phyloP scores from a whole-genome alignment of 176 grass and related monocot species.

The Raddia distichophylla region DNA sequence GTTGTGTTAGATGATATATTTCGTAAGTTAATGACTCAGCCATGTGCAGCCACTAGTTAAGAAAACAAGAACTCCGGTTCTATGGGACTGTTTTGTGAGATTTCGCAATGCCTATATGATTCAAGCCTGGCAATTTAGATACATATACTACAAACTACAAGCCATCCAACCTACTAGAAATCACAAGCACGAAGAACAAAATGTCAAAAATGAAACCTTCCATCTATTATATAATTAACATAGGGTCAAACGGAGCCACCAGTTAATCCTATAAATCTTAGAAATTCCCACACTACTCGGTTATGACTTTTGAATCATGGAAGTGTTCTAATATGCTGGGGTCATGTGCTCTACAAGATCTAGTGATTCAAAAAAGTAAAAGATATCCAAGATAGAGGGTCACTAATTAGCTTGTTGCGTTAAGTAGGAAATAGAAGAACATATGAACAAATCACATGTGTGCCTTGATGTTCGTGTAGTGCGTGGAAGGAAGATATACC shows the following conservation, averaged over 20 bases:
- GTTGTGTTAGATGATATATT: constrained; percentile 20
- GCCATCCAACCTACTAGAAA: not conserved
- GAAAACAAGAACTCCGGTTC: constrained; percentile 5
- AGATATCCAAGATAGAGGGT: not conserved
- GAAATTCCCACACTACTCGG: no score
- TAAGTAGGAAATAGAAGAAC: not conserved
- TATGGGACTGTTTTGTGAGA: not conserved
- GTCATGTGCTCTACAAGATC: not conserved
- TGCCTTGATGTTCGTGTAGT: not conserved
- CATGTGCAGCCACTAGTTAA: not conserved
- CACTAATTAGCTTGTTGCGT: not conserved
- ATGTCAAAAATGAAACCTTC: not conserved
- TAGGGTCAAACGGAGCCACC: no score
- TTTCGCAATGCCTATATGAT: not conserved
- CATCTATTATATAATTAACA: no score
- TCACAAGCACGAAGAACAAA: not conserved
- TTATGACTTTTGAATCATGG: not conserved
- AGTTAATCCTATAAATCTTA: no score
- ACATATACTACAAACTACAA: not conserved
- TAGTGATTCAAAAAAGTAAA: not conserved
- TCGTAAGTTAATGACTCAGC: not conserved
- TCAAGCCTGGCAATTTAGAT: not conserved
- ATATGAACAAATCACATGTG: no score
- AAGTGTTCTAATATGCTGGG: not conserved
- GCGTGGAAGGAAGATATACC: not conserved